phyloP scores from a whole-genome alignment of 805 yeast genomes.

The Debaryomyces tyrocola region DNA sequence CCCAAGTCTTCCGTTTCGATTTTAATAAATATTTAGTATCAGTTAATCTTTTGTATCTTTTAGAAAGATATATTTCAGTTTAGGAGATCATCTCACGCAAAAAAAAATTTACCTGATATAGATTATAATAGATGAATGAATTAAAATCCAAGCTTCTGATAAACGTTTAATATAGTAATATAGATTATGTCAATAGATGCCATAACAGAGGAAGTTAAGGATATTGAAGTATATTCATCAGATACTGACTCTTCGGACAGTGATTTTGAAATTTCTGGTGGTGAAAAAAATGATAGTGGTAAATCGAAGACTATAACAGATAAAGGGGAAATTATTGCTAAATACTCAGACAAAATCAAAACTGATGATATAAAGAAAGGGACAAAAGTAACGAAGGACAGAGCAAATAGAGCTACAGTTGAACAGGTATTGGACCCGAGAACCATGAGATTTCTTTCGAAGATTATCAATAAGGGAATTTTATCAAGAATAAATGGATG shows the following conservation, averaged over 20 bases:
- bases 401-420: slow-evolving; percentile 93
- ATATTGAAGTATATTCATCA: slow-evolving; percentile 1
- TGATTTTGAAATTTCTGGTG: slow-evolving; percentile 7
- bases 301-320: slow-evolving; percentile 31
- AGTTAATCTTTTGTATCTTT: too few species aligned
- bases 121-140: too few species aligned
- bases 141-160: too few species aligned
- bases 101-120: neutral
- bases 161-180: neutral
- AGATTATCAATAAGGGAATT: slow-evolving; percentile 79
- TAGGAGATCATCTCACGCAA: neutral
- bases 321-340: slow-evolving; percentile 52
- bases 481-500: slow-evolving; percentile 90
- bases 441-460: slow-evolving; percentile 78
- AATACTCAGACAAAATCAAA: slow-evolving; percentile 63
- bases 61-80: too few species aligned
- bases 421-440: slow-evolving; percentile 97
- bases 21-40: too few species aligned
- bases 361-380: slow-evolving; percentile 59
- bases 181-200: slow-evolving; percentile 1
- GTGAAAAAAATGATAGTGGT: slow-evolving; percentile 35
- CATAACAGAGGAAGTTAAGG: neutral
- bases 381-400: slow-evolving; percentile 68
- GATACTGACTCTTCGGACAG: slow-evolving; percentile 14
- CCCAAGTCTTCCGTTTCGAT: neutral